Percentiles rank a stretch among this genome's conserved stretches.
These are phyloP conservation scores for Arthroderma uncinatum DNA, from an alignment of 2,329 filamentous ascomycete species.

Conservation along the genomic window DNA sequence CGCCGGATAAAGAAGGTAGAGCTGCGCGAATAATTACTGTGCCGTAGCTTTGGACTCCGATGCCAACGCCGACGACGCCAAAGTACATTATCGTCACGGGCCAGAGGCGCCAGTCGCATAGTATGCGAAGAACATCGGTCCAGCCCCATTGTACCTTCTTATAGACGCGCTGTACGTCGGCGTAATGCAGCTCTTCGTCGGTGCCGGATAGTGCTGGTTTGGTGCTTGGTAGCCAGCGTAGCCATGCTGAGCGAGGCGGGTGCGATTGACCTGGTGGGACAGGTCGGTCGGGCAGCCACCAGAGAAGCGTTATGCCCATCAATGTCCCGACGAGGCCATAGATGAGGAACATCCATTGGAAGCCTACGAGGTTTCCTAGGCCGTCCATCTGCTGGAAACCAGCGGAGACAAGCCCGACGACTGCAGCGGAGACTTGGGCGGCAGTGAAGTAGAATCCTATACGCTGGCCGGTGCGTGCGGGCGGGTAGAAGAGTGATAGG, in stretches of 20 bases:
- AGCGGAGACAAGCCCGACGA: slow-evolving; percentile 79
- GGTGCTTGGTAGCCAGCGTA: slow-evolving; percentile 53
- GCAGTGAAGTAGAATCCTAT: slow-evolving; percentile 87
- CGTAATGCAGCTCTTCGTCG: slow-evolving; percentile 72
- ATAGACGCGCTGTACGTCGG: slow-evolving; percentile 71
- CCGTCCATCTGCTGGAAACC: slow-evolving; percentile 90
- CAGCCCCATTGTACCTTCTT: slow-evolving; percentile 61
- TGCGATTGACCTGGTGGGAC: slow-evolving; percentile 32
- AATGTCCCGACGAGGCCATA: slow-evolving; percentile 67
- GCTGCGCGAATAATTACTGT: slow-evolving; percentile 77
- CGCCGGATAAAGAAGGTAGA: slow-evolving; percentile 57
- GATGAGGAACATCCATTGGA: slow-evolving; percentile 65
- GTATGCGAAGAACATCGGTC: slow-evolving; percentile 56
- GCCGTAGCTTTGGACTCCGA: slow-evolving; percentile 78
- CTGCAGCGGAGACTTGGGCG: slow-evolving; percentile 75
- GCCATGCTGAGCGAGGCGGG: not conserved
- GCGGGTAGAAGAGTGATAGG: slow-evolving; percentile 82
- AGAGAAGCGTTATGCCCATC: slow-evolving; percentile 62
- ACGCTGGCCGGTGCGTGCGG: slow-evolving; percentile 71
- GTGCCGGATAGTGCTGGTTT: slow-evolving; percentile 63
- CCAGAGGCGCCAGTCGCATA: slow-evolving; percentile 82
- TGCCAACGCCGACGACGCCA: slow-evolving; percentile 83
- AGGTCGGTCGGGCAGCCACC: slow-evolving; percentile 84
- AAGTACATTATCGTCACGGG: slow-evolving; percentile 86
- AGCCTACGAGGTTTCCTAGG: slow-evolving; percentile 58